phyloP scores from a whole-genome alignment of 148 eudicot species.

The Suaeda aralocaspica region DNA sequence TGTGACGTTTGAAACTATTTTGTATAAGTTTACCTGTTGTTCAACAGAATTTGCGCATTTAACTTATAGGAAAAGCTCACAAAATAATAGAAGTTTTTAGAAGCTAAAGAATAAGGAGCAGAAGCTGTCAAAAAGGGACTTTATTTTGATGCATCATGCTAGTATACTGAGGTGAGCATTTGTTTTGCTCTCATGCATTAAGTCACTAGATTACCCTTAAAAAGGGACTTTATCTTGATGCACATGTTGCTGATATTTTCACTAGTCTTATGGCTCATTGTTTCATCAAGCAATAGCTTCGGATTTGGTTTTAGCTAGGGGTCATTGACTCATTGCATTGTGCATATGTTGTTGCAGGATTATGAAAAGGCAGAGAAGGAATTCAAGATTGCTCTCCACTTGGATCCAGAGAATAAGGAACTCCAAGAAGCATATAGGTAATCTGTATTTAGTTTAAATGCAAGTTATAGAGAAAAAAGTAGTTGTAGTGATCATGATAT shows the following conservation, averaged over 20 bases:
- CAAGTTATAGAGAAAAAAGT: too few relatives aligned
- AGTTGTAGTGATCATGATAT: too few relatives aligned
- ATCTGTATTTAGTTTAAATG: too few relatives aligned
- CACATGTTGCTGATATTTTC: background rate
- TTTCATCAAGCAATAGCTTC: background rate
- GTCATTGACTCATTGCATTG: too few relatives aligned
- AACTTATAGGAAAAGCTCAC: background rate
- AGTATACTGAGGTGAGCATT: conserved; percentile 13
- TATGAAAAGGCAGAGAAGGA: background rate
- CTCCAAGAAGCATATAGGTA: conserved; percentile 20
- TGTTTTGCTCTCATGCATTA: background rate
- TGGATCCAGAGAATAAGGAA: conserved; percentile 20
- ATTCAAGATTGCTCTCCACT: conserved; percentile 9
- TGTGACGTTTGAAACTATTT: too few relatives aligned
- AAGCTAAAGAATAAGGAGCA: conserved; percentile 10
- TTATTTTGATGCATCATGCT: conserved; percentile 1
- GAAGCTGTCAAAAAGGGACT: conserved; percentile 4
- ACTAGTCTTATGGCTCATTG: background rate
- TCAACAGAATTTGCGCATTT: background rate
- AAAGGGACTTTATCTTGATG: background rate
- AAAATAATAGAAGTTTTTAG: background rate
- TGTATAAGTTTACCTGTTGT: too few relatives aligned
- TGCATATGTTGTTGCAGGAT: background rate
- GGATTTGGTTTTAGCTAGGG: background rate
- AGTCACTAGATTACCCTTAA: background rate